Evolutionary conservation across 306 rosid species (phyloP).

Genomic region (Malus domestica): ASM211411v1 NC_041793.1:12787501-12788000

Average conservation of each 20-base stretch:
- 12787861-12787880: not conserved
- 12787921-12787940: not conserved
- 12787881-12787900: not conserved
- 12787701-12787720: too few species aligned
- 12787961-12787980: not conserved
- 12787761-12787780: not conserved
- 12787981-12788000: not conserved
- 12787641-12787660: not conserved
- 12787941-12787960: not conserved
- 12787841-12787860: not conserved
- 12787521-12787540: not conserved
- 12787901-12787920: not conserved
- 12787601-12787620: not conserved
- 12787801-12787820: not conserved
- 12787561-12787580: not conserved
- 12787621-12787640: not conserved
- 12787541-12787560: not conserved
- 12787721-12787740: not conserved
- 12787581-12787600: not conserved
- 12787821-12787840: not conserved
- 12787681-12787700: too few species aligned
- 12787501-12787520: not conserved
- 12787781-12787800: not conserved
- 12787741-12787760: not conserved
- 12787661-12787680: too few species aligned